Evolutionary conservation across 768 basidiomycete species (phyloP).

Genomic region (Suillus weaverae): DNA sequence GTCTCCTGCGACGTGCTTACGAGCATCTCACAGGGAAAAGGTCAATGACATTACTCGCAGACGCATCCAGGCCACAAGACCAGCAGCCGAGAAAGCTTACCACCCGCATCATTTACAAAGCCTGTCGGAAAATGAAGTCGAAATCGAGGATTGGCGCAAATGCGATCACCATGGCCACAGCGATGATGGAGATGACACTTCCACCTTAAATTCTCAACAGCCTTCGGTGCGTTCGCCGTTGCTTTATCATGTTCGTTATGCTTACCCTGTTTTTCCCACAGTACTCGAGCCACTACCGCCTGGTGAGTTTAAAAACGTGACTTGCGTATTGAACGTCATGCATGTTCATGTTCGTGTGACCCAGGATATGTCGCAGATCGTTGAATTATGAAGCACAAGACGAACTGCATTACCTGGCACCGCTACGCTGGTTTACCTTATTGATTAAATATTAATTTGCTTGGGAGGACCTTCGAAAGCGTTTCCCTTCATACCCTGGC

Average conservation of each 20-base stretch:
- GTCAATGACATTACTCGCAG: background rate
- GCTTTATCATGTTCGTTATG: background rate
- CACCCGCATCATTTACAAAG: background rate
- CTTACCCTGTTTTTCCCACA: background rate
- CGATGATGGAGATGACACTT: background rate
- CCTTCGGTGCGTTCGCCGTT: background rate
- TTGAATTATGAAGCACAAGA: background rate
- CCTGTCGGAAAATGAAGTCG: background rate
- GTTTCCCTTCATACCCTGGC: background rate
- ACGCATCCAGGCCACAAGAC: background rate
- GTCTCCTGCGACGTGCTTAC: background rate
- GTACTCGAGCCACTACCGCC: constrained; percentile 1
- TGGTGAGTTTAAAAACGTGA: background rate
- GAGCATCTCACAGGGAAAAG: background rate
- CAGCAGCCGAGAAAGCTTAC: background rate
- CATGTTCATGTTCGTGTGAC: background rate
- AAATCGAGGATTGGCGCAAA: background rate
- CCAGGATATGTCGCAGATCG: background rate
- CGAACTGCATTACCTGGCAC: background rate
- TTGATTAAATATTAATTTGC: background rate
- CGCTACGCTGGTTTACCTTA: background rate
- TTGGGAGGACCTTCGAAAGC: background rate
- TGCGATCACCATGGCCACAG: no score
- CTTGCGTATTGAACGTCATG: background rate
- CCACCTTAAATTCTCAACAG: background rate